Conservation (phyloP, 108 stramenopile genomes). For the Cafeteria roenbergensis region DNA sequence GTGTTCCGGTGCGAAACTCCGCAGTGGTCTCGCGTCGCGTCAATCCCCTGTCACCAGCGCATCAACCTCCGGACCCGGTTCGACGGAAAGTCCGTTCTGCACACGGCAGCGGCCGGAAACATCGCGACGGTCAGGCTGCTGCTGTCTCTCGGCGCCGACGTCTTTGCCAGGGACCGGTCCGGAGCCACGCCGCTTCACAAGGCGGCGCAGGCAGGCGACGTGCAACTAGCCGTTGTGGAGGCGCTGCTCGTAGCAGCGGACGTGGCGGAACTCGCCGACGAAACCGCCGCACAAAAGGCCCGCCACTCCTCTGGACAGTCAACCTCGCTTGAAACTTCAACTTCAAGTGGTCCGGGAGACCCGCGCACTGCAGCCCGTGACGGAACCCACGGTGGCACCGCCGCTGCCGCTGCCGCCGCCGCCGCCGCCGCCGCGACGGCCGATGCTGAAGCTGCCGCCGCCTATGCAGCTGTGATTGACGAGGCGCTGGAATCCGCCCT, state of each 20-base stretch:
- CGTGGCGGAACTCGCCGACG: background rate
- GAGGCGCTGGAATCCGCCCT: too few relatives aligned
- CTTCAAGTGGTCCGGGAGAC: too few relatives aligned
- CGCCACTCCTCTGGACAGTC: too few relatives aligned
- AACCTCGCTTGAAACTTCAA: too few relatives aligned
- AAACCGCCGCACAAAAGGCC: too few relatives aligned
- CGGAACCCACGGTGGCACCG: too few relatives aligned
- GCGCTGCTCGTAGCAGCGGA: background rate
- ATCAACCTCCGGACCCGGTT: background rate
- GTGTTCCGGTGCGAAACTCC: background rate
- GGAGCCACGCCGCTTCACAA: constrained; percentile 10
- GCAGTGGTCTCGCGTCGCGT: background rate
- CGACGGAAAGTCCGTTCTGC: constrained; percentile 3
- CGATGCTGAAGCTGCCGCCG: too few relatives aligned
- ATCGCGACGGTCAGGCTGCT: background rate
- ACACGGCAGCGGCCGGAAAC: background rate
- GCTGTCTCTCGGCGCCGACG: background rate
- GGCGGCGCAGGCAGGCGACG: constrained; percentile 6
- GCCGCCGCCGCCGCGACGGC: too few relatives aligned
- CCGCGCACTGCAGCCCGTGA: too few relatives aligned
- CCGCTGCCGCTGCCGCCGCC: too few relatives aligned
- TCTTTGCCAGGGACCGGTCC: background rate
- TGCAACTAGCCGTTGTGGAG: background rate
- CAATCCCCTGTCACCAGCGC: background rate
- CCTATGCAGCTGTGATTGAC: too few relatives aligned